Evolutionary conservation across 306 rosid species (phyloP).

Genomic region (Dryas alaskensis): DNA sequence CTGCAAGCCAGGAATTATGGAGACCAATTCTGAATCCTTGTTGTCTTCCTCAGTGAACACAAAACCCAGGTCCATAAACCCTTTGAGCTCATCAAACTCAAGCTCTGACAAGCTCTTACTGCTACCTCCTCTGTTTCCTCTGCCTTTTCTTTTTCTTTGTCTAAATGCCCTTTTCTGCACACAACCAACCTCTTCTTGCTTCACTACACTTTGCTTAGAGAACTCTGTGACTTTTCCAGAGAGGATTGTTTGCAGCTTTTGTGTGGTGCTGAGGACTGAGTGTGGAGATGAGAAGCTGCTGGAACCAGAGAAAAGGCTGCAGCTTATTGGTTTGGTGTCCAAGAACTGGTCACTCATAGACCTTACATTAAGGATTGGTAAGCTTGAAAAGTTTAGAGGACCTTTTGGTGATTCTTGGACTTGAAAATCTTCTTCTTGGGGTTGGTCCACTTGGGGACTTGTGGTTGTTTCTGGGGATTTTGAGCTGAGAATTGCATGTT

Average conservation of each 20-base stretch:
- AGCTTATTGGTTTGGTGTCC: slow-evolving; percentile 8
- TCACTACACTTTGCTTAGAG: slow-evolving; percentile 2
- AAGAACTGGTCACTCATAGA: slow-evolving; percentile 49
- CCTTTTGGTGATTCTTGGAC: neutral
- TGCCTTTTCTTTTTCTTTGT: slow-evolving; percentile 9
- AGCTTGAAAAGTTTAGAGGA: slow-evolving; percentile 5
- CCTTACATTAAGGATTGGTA: slow-evolving; percentile 34
- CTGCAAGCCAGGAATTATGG: slow-evolving; percentile 71
- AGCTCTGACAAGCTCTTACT: slow-evolving; percentile 63
- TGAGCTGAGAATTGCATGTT: slow-evolving; percentile 33
- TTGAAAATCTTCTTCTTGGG: neutral
- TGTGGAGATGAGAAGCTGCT: slow-evolving; percentile 32
- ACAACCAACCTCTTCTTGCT: neutral
- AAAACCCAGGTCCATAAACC: slow-evolving; percentile 93
- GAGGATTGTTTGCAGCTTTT: slow-evolving; percentile 45
- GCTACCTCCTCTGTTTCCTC: slow-evolving; percentile 4
- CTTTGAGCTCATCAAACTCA: slow-evolving; percentile 71
- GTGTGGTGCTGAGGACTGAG: slow-evolving; percentile 28
- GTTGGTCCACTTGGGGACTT: neutral
- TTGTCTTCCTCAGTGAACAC: slow-evolving; percentile 68
- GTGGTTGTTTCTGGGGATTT: slow-evolving; percentile 15
- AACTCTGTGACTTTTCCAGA: slow-evolving; percentile 42
- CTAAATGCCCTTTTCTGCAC: slow-evolving; percentile 9
- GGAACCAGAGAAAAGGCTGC: slow-evolving; percentile 20
- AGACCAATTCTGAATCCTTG: slow-evolving; percentile 45